These are phyloP conservation scores for Aspergillus thermomutatus DNA, from an alignment of 2,329 filamentous ascomycete genomes.

Conservation along the genomic window DNA sequence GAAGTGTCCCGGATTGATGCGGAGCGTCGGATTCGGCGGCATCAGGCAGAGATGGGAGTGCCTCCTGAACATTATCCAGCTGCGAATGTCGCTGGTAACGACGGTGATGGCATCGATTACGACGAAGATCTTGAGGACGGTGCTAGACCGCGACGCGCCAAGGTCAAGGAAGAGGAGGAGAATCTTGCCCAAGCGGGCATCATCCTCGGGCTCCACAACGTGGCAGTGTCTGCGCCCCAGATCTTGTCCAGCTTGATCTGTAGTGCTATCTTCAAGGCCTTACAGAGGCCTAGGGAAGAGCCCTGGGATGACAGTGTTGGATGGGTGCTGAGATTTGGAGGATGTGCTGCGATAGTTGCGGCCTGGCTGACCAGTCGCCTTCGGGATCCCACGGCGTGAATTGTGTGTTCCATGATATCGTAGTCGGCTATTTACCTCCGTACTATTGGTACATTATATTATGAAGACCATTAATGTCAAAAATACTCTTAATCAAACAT, in stretches of 20 bases:
- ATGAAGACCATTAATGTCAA: not conserved
- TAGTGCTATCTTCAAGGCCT: conserved; percentile 75
- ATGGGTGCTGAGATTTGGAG: conserved; percentile 81
- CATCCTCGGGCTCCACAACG: conserved; percentile 92
- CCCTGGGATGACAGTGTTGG: conserved; percentile 84
- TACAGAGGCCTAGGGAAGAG: conserved; percentile 82
- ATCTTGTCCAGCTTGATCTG: conserved; percentile 84
- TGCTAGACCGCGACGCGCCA: conserved; percentile 15
- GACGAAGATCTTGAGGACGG: conserved; percentile 27
- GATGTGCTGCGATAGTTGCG: conserved; percentile 71
- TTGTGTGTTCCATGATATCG: not conserved
- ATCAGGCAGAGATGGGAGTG: conserved; percentile 30
- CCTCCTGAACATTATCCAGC: conserved; percentile 5
- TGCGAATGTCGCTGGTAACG: not conserved
- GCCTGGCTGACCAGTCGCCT: conserved; percentile 69
- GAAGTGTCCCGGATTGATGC: conserved; percentile 84
- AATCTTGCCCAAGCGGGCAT: conserved; percentile 77
- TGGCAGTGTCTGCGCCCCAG: conserved; percentile 86
- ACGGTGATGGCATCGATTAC: not conserved
- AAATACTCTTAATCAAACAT: not conserved
- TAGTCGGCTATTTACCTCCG: not conserved
- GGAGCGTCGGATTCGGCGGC: conserved; percentile 52
- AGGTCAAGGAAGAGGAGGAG: conserved; percentile 39
- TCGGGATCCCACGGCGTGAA: conserved; percentile 51
- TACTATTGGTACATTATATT: not conserved